These are phyloP conservation scores for Phaeosphaeria sp. DNA, from an alignment of 2,329 filamentous ascomycete genomes.

Conservation along the genomic window DNA sequence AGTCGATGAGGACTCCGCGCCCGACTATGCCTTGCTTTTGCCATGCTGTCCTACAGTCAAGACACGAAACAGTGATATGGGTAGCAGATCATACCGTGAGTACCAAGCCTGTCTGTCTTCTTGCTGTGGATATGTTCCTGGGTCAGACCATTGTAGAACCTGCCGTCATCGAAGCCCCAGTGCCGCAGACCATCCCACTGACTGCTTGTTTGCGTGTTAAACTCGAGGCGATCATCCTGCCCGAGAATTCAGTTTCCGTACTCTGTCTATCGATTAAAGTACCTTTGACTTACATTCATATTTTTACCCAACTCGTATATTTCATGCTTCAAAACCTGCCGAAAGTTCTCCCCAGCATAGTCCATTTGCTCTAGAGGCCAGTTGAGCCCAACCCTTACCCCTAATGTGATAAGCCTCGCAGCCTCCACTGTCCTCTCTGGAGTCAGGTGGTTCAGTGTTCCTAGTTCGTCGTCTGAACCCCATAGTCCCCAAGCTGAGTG, in stretches of 20 bases:
- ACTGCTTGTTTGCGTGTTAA: conserved; percentile 64
- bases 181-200: conserved; percentile 60
- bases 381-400: conserved; percentile 25
- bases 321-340: conserved; percentile 29
- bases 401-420: conserved; percentile 27
- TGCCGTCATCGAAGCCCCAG: conserved; percentile 27
- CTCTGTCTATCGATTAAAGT: no score
- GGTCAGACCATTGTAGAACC: conserved; percentile 29
- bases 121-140: conserved; percentile 24
- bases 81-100: conserved; percentile 16
- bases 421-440: conserved; percentile 25
- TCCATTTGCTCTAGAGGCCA: conserved; percentile 34
- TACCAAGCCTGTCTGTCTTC: conserved; percentile 22
- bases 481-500: conserved; percentile 32
- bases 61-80: neutral
- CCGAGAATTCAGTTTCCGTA: no score
- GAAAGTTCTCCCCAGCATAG: conserved; percentile 22
- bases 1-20: conserved; percentile 32
- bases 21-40: conserved; percentile 29
- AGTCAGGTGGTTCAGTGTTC: conserved; percentile 29
- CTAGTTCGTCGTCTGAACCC: conserved; percentile 28
- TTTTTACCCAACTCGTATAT: conserved; percentile 29
- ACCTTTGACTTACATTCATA: conserved; percentile 22
- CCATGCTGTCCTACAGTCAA: conserved; percentile 22
- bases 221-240: conserved; percentile 47